phyloP scores from a whole-genome alignment of 2,329 filamentous ascomycete genomes.

The Ophiostoma ulmi region DNA sequence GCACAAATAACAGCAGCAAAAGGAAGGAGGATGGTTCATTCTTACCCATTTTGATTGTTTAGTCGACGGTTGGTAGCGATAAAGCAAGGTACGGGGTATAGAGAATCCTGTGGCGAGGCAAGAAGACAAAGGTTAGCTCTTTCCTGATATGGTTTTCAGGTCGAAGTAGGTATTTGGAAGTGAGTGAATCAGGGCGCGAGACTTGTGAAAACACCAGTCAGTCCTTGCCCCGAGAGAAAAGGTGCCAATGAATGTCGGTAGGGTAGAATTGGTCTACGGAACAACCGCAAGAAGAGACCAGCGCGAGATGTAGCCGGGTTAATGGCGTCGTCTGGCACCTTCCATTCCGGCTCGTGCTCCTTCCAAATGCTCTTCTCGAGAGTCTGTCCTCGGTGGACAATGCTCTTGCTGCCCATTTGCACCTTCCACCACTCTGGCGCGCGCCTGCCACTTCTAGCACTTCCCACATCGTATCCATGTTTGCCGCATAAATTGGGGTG shows the following conservation, averaged over 20 bases:
- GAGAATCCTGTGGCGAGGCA: slow-evolving; percentile 17
- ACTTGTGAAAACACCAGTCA: neutral
- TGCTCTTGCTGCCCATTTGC: neutral
- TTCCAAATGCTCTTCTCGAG: neutral
- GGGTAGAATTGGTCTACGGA: neutral
- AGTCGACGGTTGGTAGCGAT: slow-evolving; percentile 11
- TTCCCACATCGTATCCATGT: neutral
- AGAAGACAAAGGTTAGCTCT: slow-evolving; percentile 17
- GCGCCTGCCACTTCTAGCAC: neutral
- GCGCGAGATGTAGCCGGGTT: neutral
- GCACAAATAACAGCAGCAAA: slow-evolving; percentile 21
- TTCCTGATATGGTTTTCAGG: neutral
- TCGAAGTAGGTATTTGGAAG: neutral
- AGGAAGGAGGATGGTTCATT: slow-evolving; percentile 28
- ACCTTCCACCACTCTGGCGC: neutral
- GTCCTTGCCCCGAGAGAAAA: too few species aligned
- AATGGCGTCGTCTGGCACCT: neutral
- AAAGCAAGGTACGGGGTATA: slow-evolving; percentile 25
- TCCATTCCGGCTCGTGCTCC: neutral
- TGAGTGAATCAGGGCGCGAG: neutral
- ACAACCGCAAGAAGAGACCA: neutral
- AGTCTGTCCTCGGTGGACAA: too few species aligned
- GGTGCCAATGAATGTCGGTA: too few species aligned
- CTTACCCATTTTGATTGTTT: slow-evolving; percentile 44
- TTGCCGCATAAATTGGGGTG: neutral